Evolutionary conservation across 164 flowering plant species (phyloP), one percentile per base, ranked within the genome.

Genomic region (Amborella trichopoda): DNA sequence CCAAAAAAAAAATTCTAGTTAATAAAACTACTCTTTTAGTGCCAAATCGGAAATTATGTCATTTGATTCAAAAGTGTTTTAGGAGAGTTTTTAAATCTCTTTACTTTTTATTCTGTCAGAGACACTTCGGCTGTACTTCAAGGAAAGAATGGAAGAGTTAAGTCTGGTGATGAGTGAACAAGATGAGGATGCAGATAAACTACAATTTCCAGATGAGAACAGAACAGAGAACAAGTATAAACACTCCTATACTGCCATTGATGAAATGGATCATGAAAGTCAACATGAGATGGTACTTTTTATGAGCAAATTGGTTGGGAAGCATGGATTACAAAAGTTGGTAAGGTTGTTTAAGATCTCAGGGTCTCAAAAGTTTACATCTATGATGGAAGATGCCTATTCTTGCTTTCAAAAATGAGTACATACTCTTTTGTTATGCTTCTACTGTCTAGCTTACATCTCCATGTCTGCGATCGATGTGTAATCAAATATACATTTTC

Each of bases 361-460:
- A 30, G 73, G 91, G 71, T 73, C 66, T 69, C 71, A 87, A 53
- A 94, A 94, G 20, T 84, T 91, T 62, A 70, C 86, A 22, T 82
- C 96, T 28, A 77, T 88, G 81, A 66, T 96, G 39, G 99, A 91
- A 75, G 93, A 84, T 79, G 95, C 99, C 33, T 91, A 88, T 66
- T 93, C 68, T 59, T 63, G 40, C 86, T 87, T 46, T 64, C 87
- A 62, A 82, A 84, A 90, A 96, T 87, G 55, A 43, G 54, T 8
- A 8, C 8, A 11, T n/a, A 23, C 13, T 40, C 34, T 20, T 23
- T 4, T 43, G 36, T 52, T 38, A 32, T 18, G 6, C 8, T 44
- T 28, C 16, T 25, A 26, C 11, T 11, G n/a, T 44, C 16, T 38
- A 38, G 41, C 5, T 38, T 9, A 1, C 16, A 20, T 44, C 18